These are phyloP conservation scores for Auricularia heimuer DNA, from an alignment of 768 basidiomycete genomes.

Conservation along the genomic window DNA sequence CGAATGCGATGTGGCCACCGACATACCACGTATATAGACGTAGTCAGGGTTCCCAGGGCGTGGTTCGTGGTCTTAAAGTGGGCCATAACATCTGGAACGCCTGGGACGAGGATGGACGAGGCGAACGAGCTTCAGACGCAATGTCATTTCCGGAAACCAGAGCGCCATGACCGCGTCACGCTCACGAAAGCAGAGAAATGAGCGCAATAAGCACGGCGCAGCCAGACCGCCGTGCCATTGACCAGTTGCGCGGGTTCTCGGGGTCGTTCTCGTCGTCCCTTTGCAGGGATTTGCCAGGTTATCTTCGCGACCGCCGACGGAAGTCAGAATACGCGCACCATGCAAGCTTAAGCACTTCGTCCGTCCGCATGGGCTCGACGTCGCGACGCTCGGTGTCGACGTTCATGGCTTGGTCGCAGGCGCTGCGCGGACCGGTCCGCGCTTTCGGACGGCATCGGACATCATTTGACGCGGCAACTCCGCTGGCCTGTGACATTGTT, in stretches of 20 bases:
- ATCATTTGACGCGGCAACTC: too few species aligned
- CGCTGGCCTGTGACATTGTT: too few species aligned
- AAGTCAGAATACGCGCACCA: too few species aligned
- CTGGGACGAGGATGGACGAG: constrained; percentile 5
- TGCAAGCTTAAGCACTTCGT: too few species aligned
- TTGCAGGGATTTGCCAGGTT: background rate
- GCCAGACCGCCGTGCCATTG: background rate
- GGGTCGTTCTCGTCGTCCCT: background rate
- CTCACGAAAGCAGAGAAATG: background rate
- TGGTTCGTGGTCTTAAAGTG: background rate
- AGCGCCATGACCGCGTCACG: background rate
- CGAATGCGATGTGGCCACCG: background rate
- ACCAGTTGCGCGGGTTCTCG: background rate
- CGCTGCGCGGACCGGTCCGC: too few species aligned
- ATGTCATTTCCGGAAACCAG: background rate
- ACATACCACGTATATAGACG: constrained; percentile 2
- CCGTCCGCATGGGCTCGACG: too few species aligned
- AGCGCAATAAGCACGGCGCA: background rate
- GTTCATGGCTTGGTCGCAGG: too few species aligned
- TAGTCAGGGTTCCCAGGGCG: background rate
- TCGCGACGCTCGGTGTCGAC: too few species aligned
- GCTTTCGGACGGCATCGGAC: too few species aligned
- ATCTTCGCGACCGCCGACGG: too few species aligned
- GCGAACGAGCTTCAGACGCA: constrained; percentile 4
- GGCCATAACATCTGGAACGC: background rate